Base-by-base conservation (phyloP, 75 land plant species). In the Ceratopteris richardii region DNA sequence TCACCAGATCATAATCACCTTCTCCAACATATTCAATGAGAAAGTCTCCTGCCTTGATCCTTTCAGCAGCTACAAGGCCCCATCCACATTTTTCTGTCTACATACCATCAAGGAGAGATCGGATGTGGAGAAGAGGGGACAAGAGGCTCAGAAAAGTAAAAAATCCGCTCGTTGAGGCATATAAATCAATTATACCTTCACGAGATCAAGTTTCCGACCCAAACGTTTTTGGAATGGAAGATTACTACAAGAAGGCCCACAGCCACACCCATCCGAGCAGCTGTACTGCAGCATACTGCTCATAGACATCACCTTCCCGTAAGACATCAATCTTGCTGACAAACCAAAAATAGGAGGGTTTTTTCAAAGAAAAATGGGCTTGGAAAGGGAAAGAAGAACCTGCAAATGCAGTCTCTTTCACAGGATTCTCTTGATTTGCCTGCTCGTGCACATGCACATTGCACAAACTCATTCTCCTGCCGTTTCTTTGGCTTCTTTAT, bases 21-120 rank as follows among this genome's bases (percentile, higher is more conserved):
- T 92, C 97, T 27, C 97, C 97, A 20, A 92, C 92, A 77, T 92
- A 92, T 57, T 92, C 97, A 30, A 92, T 87, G 25, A 92, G 62
- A 69, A 92, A 92, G 41, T 84, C 92, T 36, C 92, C 97, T 54
- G 56, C 71, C 29, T 76, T 84, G 21, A 92, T 87, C 66, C 80
- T 77, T 65, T 92, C 97, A 42, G 82, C 93, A 40, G 97, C 86
- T 60, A 82, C 70, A 31, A 92, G 48, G 0, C 97, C 97, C 42
- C 69, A 67, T 48, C 97, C 97, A 80, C 97, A 92, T 61, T 84
- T 87, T 66, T 87, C 88, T 31, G 97, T 92, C 97, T 92, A 55
- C 48, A 73, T 65, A 2, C 31, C 17, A 23, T 3, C 7, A 27
- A 12, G 2, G 24, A 26, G n/a, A n/a, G n/a, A n/a, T n/a, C n/a